phyloP scores from a whole-genome alignment of 768 basidiomycete genomes.

The Pulveroboletus sp. region DNA sequence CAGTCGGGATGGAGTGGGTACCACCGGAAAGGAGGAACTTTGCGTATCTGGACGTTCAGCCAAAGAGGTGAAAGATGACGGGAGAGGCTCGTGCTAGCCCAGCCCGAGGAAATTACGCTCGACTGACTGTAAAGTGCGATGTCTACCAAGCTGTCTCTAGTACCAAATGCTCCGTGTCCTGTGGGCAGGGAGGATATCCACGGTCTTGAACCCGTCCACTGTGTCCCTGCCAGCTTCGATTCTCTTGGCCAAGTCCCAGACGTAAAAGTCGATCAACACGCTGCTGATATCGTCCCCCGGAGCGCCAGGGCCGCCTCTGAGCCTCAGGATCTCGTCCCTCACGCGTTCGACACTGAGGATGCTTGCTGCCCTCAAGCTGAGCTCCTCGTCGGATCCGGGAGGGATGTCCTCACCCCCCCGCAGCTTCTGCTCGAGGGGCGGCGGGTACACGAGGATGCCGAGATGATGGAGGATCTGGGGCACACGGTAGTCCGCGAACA shows the following conservation, averaged over 20 bases:
- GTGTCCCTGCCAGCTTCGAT: constrained; percentile 58
- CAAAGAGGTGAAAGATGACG: constrained; percentile 1
- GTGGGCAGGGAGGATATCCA: constrained; percentile 63
- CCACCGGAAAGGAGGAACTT: constrained; percentile 26
- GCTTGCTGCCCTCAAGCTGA: constrained; percentile 77
- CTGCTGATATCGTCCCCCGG: constrained; percentile 45
- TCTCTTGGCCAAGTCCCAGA: constrained; percentile 84
- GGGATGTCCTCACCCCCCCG: constrained; percentile 39
- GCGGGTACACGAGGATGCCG: constrained; percentile 67
- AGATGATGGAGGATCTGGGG: constrained; percentile 89
- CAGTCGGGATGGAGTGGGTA: constrained; percentile 25
- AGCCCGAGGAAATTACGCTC: too few relatives aligned
- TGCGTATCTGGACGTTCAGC: constrained; percentile 7
- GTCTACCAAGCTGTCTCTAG: constrained; percentile 31
- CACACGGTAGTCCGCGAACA: constrained; percentile 93
- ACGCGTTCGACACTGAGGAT: constrained; percentile 76
- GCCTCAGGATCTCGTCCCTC: constrained; percentile 47
- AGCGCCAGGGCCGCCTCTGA: constrained; percentile 27
- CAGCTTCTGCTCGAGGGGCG: constrained; percentile 51
- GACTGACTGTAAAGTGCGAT: constrained; percentile 12
- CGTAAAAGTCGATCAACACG: constrained; percentile 85
- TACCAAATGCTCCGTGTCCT: constrained; percentile 86
- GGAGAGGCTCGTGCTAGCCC: background rate
- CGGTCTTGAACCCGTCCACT: constrained; percentile 54
- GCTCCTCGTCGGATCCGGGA: constrained; percentile 62